Conservation (phyloP, 1,139 yeast genomes). For the Candida smagusa region DNA sequence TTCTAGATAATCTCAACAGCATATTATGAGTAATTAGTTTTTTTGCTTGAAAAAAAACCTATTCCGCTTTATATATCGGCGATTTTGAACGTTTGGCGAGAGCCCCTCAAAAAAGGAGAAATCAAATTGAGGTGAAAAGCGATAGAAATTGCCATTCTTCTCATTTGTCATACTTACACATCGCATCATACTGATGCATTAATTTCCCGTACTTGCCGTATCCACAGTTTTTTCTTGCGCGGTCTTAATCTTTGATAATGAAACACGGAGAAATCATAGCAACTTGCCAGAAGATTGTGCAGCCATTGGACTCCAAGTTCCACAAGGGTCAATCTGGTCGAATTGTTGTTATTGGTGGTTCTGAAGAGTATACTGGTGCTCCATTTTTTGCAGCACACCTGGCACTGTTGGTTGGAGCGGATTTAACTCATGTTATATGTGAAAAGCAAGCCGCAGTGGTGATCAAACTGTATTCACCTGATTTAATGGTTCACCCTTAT, state of each 20-base stretch:
- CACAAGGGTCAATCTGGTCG: constrained; percentile 95
- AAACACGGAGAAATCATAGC: constrained; percentile 36
- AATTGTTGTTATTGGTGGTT: constrained; percentile 86
- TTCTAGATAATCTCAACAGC: constrained; percentile 7
- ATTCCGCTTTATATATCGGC: neutral
- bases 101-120: no score
- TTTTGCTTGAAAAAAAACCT: neutral
- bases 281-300: constrained; percentile 56
- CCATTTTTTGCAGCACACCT: constrained; percentile 89
- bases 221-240: no score
- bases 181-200: no score
- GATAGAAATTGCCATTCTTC: no score
- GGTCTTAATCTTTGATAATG: neutral
- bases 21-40: neutral
- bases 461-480: constrained; percentile 86
- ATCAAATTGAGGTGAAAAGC: no score
- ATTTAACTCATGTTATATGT: constrained; percentile 83
- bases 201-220: no score
- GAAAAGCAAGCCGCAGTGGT: constrained; percentile 74
- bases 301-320: constrained; percentile 69
- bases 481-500: constrained; percentile 95
- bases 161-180: no score
- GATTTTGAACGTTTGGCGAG: neutral
- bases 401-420: constrained; percentile 82
- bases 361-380: constrained; percentile 95